Evolutionary conservation across 768 basidiomycete species (phyloP).

Genomic region (Cyathus striatus): DNA sequence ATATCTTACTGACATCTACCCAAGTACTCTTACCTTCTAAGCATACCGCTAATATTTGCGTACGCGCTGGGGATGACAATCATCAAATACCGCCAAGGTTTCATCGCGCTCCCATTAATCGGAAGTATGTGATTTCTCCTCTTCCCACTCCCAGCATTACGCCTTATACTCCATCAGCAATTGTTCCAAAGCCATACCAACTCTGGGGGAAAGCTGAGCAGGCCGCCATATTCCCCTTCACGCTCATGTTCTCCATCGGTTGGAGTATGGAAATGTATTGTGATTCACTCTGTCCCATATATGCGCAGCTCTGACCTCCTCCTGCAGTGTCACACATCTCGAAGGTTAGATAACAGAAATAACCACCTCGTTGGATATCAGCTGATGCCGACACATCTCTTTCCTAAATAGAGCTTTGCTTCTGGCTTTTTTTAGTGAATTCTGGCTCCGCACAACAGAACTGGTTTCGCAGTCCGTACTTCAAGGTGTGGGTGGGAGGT

Average conservation of each 20-base stretch:
- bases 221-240: conserved; percentile 58
- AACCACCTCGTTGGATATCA: not conserved
- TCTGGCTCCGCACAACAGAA: conserved; percentile 55
- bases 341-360: too few species aligned
- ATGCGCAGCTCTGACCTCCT: not conserved
- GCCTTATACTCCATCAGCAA: conserved; percentile 24
- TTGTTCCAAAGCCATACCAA: conserved; percentile 59
- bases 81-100: conserved; percentile 76
- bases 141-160: not conserved
- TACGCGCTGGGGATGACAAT: conserved; percentile 60
- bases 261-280: conserved; percentile 74
- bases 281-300: not conserved
- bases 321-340: conserved; percentile 64
- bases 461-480: conserved; percentile 76
- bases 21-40: conserved; percentile 69
- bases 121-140: conserved; percentile 41
- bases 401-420: conserved; percentile 70
- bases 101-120: conserved; percentile 30
- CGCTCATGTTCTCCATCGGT: conserved; percentile 54
- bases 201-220: conserved; percentile 46
- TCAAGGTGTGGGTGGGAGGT: conserved; percentile 68
- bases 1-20: not conserved
- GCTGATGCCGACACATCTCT: not conserved
- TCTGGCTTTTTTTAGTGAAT: conserved; percentile 82
- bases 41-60: conserved; percentile 51